Base-by-base conservation (phyloP, 2,329 filamentous ascomycete species). In the Cordyceps cateniannulata region DNA sequence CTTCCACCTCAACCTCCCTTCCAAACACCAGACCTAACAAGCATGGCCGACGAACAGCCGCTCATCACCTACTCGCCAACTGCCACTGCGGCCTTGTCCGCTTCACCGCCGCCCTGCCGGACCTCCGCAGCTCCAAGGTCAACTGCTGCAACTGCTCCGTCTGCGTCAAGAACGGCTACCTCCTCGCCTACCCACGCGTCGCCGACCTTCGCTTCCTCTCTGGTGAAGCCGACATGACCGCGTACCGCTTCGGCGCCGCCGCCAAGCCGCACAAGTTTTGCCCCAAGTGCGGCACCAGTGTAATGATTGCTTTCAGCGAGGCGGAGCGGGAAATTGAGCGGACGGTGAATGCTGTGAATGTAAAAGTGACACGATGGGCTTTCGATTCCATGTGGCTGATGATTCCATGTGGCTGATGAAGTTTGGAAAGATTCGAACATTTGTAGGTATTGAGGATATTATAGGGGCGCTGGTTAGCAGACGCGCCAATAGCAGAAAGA, bases 101-200 rank as follows among this genome's bases (percentile, higher is more conserved):
- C 25, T 51, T 59, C 25, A 50, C 57, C 14, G 47, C 24, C 32
- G 38, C 45, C 29, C 57, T 52, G 47, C 57, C 57, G 5, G 45
- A 59, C 16, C 32, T 52, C 14, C 47, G 29, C 5, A 20, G 16
- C 22, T 22, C 12, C 25, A 29, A 50, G 25, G 20, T 59, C 12
- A 42, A 22, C 2, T 35, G 29, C 16, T 60, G 58, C 58, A 60
- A 53, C 18, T 60, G 58, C 50, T 60, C 58, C 25, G 55, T 60
- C 40, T 60, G 58, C 48, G 48, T 38, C 25, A 45, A 47, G 50
- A 60, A 60, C n/a, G 58, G 58, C 32, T 54, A 60, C 29, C 50
- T 60, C 9, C 18, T 60, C 5, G 50, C 52, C 5, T 54, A 54
- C 42, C 32, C 50, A 7, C 47, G 47, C 40, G n/a, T 35, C 3